phyloP scores from a whole-genome alignment of 2,329 filamentous ascomycete species.

The Dothistroma septosporum region DNA sequence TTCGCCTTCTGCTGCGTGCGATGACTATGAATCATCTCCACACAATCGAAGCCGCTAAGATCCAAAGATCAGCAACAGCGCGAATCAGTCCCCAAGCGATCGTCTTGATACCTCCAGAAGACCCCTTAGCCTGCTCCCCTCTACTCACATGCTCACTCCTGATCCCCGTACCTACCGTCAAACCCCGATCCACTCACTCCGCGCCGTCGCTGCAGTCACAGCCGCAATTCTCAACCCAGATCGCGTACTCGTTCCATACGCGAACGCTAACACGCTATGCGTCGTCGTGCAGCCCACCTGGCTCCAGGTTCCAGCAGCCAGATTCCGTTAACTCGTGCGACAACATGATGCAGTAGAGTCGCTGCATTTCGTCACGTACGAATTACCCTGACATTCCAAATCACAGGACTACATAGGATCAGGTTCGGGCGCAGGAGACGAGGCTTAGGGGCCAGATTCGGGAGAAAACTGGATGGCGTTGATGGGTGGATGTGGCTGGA shows the following conservation, averaged over 20 bases:
- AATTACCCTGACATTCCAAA: not conserved
- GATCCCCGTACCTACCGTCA: not conserved
- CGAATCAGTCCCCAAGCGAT: not conserved
- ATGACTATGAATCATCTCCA: not conserved
- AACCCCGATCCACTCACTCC: not conserved
- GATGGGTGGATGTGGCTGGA: not conserved
- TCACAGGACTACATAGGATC: not conserved
- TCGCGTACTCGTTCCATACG: not conserved
- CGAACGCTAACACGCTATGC: not conserved
- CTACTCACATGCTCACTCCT: not conserved
- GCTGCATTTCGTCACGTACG: not conserved
- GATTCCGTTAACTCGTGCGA: not conserved
- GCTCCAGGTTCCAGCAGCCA: not conserved
- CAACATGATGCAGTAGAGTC: not conserved
- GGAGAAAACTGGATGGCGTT: not conserved
- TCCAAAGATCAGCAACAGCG: not conserved
- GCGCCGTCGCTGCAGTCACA: not conserved
- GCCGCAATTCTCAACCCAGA: not conserved
- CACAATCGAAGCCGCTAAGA: not conserved
- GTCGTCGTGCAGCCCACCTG: slow-evolving; percentile 1
- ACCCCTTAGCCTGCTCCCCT: not conserved
- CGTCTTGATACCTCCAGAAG: not conserved
- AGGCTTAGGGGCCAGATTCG: not conserved
- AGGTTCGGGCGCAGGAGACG: not conserved
- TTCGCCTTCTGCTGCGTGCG: not conserved